Evolutionary conservation across 805 yeast species (phyloP), one percentile per base, ranked within the genome.

Genomic region (Zygotorulaspora florentina): DNA sequence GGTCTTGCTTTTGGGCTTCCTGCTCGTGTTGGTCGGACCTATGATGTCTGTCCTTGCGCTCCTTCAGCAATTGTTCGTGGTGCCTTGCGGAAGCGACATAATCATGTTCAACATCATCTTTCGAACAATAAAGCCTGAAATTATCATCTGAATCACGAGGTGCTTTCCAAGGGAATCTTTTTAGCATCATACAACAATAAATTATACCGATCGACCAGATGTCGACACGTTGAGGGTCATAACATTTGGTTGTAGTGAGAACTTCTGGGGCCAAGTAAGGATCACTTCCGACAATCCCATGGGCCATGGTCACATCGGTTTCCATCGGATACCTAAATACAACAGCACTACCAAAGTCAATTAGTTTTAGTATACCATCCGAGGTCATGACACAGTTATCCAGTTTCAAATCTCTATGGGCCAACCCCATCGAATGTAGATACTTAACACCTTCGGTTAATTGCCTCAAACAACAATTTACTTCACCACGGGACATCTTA

Each of bases 231-330:
- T 81, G 81, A 9, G 95, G 90, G 62, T 86, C 88, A 61, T 85
- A 86, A 26, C 75, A 74, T 36, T 61, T 62, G 2, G 67, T 59
- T 2, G 75, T 69, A 2, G 71, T 61, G 43, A 83, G 69, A 13
- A 85, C 90, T 65, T 86, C 95, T 0, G 95, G 95, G 1, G 93
- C 93, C 55, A 86, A 72, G 62, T 86, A 86, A 9, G 95, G 95
- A 66, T 86, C 95, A 12, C 87, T 81, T 10, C 95, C 95, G 45
- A 85, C 90, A 50, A 86, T 77, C 5, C 93, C 93, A 56, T 79
- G 87, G 8, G 86, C 79, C 59, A 73, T 72, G 12, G 79, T 80
- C 13, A 75, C 68, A 31, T 73, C 74, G 35, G 73, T 76, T 55
- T 81, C 85, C 59, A 77, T 82, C 3, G 93, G 93, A 58, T 85